Evolutionary conservation across 331 rosid species (phyloP), one percentile per base, ranked within the genome.

Genomic region (Rhamnella rubrinervis): DNA sequence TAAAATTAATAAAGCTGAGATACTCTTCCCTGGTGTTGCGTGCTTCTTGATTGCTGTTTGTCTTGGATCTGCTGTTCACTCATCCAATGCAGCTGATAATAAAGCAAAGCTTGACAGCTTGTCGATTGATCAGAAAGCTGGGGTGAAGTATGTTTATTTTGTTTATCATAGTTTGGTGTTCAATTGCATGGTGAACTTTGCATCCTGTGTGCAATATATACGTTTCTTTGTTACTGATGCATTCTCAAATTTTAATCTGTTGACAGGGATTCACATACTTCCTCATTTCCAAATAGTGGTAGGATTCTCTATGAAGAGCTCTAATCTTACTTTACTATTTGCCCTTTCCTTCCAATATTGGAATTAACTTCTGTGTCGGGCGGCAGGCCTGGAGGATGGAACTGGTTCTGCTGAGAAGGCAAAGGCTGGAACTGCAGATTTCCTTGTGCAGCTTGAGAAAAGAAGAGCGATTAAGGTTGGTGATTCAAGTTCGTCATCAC

Each of bases 41-140:
- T 92, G 96, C 89, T 92, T 92, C 80, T 79, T 92, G 81, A 64
- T 90, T 20, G 98, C 98, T 1, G 98, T 90, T 63, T 92, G 91
- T 80, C 85, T 92, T 44, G 98, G 96, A 26, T 85, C 96, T 62
- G 87, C 85, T 69, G 96, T 92, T 71, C 96, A 92, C 82, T 75
- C 96, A 70, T 92, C 98, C 68, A 92, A 92, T 75, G 82, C 91
- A 49, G 82, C 93, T 63, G 98, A 92, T 81, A 86, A 90, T 68
- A 81, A 80, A 60, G 87, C 66, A 59, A 92, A 92, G 81, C 96
- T 92, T 65, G 55, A 76, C 0, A 28, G 50, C 20, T 69, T 77
- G 63, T 46, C 88, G 9, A 73, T 38, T 56, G 76, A 77, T 68
- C 21, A 51, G 19, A 79, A 63, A 70, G 80, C 64, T 31, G 80